Evolutionary conservation across 768 basidiomycete genomes (phyloP), one percentile per base, ranked within the genome.

Genomic region (Kwoniella sp.): DNA sequence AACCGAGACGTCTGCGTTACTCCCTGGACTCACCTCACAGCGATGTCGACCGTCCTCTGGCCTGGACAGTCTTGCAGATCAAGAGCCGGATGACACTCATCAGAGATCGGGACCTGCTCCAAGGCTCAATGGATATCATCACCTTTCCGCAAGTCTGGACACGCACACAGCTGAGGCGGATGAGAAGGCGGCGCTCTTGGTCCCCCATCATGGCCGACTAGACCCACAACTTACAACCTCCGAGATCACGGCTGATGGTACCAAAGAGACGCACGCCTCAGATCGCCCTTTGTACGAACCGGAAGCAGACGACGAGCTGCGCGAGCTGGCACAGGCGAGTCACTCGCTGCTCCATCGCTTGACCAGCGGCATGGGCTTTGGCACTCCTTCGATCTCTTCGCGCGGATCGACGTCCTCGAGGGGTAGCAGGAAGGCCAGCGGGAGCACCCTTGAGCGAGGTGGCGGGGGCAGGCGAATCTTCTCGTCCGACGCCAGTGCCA

Each of bases 381-480:
- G 34, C 3, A 33, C 58, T 2, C 23, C 23, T 26, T 39, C 46
- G 11, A 56, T 37, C 10, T 36, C 34, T 1, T 33, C 43, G 4
- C n/a, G n/a, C n/a, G n/a, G n/a, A n/a, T 17, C 22, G 2, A 19
- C 27, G 15, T 20, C n/a, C 31, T 31, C 22, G 10, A n/a, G 11
- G 3, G 19, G 26, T 14, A 36, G 17, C 5, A 41, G 58, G 26
- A 46, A 26, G 14, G 32, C 43, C 14, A 60, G 58, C 52, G 58
- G 58, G 12, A 60, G 56, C 41, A 60, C 53, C 4, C 28, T 60
- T 8, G 58, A 60, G 41, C 55, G 56, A 27, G 52, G 52, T 3
- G 17, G 28, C 5, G 46, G 46, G 11, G 45, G 52, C 23, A 46
- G 34, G 27, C 20, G 50, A 20, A 38, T 52, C 5, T 52, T 46